A percentile compares a stretch with the other conserved stretches of the same genome.
Evolutionary conservation across 305 asterid species (phyloP).

Genomic region (Fraxinus paxiana): DNA sequence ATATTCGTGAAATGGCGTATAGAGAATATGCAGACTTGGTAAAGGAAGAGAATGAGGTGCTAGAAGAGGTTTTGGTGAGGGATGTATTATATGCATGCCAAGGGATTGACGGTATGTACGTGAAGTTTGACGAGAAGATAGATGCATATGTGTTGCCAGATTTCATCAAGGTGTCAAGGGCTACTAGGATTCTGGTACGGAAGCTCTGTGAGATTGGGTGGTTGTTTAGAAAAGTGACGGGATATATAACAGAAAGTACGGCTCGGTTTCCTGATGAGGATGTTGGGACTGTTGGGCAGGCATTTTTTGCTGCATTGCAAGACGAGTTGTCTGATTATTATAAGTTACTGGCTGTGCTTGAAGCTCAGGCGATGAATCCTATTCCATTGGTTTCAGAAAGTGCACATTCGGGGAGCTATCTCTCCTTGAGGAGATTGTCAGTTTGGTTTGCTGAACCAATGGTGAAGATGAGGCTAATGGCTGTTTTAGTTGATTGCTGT

Average conservation of each 20-base stretch:
- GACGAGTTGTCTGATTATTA: slow-evolving; percentile 87
- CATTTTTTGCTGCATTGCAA: slow-evolving; percentile 93
- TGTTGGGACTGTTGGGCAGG: slow-evolving; percentile 96
- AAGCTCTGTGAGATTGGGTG: slow-evolving; percentile 94
- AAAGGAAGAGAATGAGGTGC: slow-evolving; percentile 81
- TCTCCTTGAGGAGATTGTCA: slow-evolving; percentile 76
- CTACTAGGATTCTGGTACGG: slow-evolving; percentile 62
- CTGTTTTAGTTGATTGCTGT: slow-evolving; percentile 91
- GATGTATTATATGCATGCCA: slow-evolving; percentile 92
- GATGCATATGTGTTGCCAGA: slow-evolving; percentile 73
- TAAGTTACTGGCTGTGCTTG: slow-evolving; percentile 81
- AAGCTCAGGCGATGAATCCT: slow-evolving; percentile 90
- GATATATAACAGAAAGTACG: slow-evolving; percentile 62
- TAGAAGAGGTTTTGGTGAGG: slow-evolving; percentile 82
- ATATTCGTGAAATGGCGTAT: slow-evolving; percentile 76
- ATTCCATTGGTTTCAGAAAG: slow-evolving; percentile 77
- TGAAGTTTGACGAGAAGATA: slow-evolving; percentile 61
- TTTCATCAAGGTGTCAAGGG: slow-evolving; percentile 57
- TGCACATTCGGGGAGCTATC: slow-evolving; percentile 63
- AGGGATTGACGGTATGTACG: slow-evolving; percentile 82
- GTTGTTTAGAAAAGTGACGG: slow-evolving; percentile 87
- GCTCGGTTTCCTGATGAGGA: slow-evolving; percentile 72
- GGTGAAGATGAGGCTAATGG: slow-evolving; percentile 98
- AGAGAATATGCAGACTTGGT: slow-evolving; percentile 59
- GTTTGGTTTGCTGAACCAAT: slow-evolving; percentile 97